Evolutionary conservation across 345 rosid genomes (phyloP).

Genomic region (Dovyalis caffra): DNA sequence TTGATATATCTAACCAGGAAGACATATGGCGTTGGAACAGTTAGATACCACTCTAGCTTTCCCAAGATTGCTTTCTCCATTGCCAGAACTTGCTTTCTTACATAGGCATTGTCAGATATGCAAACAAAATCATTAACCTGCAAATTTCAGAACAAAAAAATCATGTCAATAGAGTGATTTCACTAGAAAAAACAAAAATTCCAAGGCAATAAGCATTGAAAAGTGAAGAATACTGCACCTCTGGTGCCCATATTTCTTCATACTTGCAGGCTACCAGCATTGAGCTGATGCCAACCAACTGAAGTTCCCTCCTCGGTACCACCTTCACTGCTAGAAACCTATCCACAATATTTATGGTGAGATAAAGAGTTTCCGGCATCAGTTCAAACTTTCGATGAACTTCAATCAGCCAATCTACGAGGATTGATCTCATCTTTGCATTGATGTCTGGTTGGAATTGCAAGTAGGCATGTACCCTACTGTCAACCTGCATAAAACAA

Average conservation of each 20-base stretch:
- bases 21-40: constrained; percentile 83
- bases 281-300: constrained; percentile 74
- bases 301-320: constrained; percentile 72
- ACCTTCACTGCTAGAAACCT: constrained; percentile 62
- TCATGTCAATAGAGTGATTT: not conserved
- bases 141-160: constrained; percentile 3
- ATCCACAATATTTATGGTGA: constrained; percentile 73
- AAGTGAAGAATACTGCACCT: constrained; percentile 33
- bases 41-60: constrained; percentile 74
- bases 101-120: constrained; percentile 83
- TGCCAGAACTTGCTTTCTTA: constrained; percentile 62
- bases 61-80: constrained; percentile 82
- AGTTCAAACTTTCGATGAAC: constrained; percentile 82
- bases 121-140: constrained; percentile 81
- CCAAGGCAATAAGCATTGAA: not conserved
- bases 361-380: constrained; percentile 81
- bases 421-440: constrained; percentile 80
- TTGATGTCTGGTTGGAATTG: constrained; percentile 66
- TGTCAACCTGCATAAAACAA: constrained; percentile 43
- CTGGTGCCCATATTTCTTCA: constrained; percentile 96
- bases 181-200: not conserved
- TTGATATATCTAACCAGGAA: constrained; percentile 75
- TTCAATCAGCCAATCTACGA: constrained; percentile 84
- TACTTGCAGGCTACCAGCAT: constrained; percentile 93
- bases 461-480: constrained; percentile 63